Percentiles rank a stretch among this genome's conserved stretches.
Evolutionary conservation across 2,329 filamentous ascomycete genomes (phyloP).

Genomic region (Trichoderma asperellum): DNA sequence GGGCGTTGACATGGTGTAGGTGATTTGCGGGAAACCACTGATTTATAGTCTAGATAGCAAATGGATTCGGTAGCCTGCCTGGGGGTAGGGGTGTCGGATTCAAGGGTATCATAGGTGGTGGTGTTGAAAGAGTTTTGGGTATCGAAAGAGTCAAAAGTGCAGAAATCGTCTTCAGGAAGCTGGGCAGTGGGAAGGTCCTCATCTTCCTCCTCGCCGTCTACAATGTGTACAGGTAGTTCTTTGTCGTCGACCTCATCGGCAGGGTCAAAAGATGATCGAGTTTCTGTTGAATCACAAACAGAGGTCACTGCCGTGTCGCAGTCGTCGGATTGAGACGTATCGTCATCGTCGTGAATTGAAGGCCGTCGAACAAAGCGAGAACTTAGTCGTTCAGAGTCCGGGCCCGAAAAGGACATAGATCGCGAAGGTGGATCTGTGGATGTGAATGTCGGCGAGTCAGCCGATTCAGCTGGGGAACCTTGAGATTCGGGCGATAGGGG

Average conservation of each 20-base stretch:
- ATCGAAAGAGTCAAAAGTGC: constrained; percentile 39
- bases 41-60: constrained; percentile 46
- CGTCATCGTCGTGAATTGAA: constrained; percentile 46
- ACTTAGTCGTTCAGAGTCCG: constrained; percentile 49
- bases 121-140: constrained; percentile 34
- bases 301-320: constrained; percentile 50
- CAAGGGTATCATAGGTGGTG: constrained; percentile 42
- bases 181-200: constrained; percentile 46
- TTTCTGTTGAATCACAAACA: constrained; percentile 52
- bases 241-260: constrained; percentile 38
- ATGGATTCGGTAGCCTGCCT: constrained; percentile 40
- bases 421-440: constrained; percentile 50
- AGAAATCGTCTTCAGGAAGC: constrained; percentile 45
- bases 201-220: constrained; percentile 40
- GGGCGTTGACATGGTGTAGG: constrained; percentile 41
- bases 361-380: constrained; percentile 39
- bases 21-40: constrained; percentile 40
- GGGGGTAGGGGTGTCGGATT: constrained; percentile 52
- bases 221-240: constrained; percentile 39
- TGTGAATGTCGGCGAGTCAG: constrained; percentile 39
- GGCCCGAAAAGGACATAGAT: constrained; percentile 57
- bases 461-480: constrained; percentile 52
- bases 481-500: constrained; percentile 52
- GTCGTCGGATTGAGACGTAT: constrained; percentile 52
- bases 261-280: constrained; percentile 41